These are phyloP conservation scores for Epipyxis sp. DNA, from an alignment of 108 stramenopile genomes.

Conservation along the genomic window DNA sequence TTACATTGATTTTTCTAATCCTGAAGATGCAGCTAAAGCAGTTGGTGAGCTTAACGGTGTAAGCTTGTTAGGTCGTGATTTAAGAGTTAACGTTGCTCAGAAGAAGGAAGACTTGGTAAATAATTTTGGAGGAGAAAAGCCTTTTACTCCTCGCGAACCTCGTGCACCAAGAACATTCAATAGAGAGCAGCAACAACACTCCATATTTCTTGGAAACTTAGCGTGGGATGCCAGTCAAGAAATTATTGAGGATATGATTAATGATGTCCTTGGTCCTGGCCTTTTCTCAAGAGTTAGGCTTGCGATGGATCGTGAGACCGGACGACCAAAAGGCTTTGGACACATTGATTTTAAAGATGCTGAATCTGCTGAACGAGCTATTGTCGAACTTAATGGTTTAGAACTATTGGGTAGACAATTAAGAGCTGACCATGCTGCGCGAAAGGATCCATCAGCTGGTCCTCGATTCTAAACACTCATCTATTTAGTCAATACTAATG, in stretches of 20 bases:
- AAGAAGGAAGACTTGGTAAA: neutral
- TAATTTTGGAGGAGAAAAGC: neutral
- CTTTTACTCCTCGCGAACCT: neutral
- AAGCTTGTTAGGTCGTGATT: neutral
- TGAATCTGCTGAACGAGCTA: neutral
- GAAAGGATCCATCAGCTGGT: too few species aligned
- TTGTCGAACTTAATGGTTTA: constrained; percentile 7
- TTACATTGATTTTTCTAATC: neutral
- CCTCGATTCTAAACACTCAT: too few species aligned
- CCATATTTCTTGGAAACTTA: constrained; percentile 7
- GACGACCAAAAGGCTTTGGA: neutral
- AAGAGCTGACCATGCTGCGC: neutral
- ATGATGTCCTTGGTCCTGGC: neutral
- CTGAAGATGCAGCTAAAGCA: neutral
- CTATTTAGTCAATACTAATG: too few species aligned
- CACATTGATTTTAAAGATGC: neutral
- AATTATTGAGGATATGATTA: neutral
- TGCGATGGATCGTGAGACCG: neutral
- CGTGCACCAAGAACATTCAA: neutral
- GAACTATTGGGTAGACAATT: neutral
- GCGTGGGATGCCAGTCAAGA: neutral
- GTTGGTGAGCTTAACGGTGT: neutral
- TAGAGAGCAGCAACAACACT: neutral
- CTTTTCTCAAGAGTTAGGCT: neutral
- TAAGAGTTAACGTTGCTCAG: neutral